Conservation (phyloP, 768 basidiomycete species). For the Gyrodon lividus region DNA sequence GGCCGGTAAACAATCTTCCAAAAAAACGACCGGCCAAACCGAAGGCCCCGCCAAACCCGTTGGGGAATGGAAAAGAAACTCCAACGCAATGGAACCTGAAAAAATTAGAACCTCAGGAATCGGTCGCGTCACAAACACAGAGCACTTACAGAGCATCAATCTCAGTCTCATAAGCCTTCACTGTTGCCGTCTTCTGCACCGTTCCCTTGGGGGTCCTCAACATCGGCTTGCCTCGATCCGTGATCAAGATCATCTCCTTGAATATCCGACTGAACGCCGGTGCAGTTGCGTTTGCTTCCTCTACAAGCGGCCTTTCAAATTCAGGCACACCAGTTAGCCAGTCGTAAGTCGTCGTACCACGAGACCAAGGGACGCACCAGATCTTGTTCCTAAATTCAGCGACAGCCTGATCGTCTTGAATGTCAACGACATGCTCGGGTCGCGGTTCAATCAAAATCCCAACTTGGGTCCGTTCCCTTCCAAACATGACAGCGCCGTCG, state of each 20-base stretch:
- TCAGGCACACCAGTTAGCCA: background rate
- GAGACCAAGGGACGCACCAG: constrained; percentile 16
- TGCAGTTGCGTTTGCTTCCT: constrained; percentile 39
- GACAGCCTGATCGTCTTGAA: background rate
- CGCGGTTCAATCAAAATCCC: constrained; percentile 33
- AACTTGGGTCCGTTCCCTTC: constrained; percentile 25
- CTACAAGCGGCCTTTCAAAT: constrained; percentile 34
- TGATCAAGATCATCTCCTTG: constrained; percentile 52
- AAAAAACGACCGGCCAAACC: background rate
- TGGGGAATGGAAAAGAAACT: background rate
- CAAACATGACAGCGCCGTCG: constrained; percentile 30
- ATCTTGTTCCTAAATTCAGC: constrained; percentile 17
- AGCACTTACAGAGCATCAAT: constrained; percentile 23
- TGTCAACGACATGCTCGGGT: constrained; percentile 11
- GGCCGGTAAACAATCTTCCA: constrained; percentile 14
- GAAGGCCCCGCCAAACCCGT: constrained; percentile 1
- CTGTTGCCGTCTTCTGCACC: constrained; percentile 12
- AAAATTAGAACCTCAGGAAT: background rate
- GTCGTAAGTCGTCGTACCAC: no score
- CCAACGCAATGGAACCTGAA: constrained; percentile 5
- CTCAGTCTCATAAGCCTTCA: constrained; percentile 26
- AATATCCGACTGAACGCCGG: constrained; percentile 43
- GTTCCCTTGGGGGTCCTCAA: constrained; percentile 35
- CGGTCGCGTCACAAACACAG: background rate
- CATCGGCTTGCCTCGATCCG: constrained; percentile 39